Evolutionary conservation across 768 basidiomycete genomes (phyloP), one percentile per base, ranked within the genome.

Genomic region (Auriscalpium vulgare): DNA sequence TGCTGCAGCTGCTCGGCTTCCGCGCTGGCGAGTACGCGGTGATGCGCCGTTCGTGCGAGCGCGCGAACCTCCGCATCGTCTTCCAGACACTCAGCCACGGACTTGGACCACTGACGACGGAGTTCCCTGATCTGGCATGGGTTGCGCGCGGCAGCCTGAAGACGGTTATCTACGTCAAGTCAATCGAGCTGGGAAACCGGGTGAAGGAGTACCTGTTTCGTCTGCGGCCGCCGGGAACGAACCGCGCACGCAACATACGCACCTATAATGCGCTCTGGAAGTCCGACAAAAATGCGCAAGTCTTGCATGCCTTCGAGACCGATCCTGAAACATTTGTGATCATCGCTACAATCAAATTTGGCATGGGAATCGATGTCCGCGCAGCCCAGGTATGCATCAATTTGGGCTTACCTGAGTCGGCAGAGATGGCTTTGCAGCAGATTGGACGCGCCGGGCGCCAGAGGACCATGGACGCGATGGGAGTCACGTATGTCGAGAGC

Each of bases 291-390:
- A 47, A 58, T 21, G 29, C 8, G n/a, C 10, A 37, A 2, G 54
- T 53, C 6, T 10, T 59, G 5, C 13, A 47, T 13, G 35, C 47
- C 23, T 59, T 56, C 38, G 9, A 34, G 6, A 50, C 53, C 10
- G 37, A 59, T 50, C 49, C 54, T 1, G 37, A 47, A 21, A 53
- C 55, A 1, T 45, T 36, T 4, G 19, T 46, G 3, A 52, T 59
- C 29, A 35, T 59, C 19, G 58, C 58, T 3, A 56, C 55, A 19
- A 49, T 56, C 17, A 47, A 40, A 29, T 56, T 56, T 50, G 50
- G 58, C 1, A 52, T 56, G 50, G 51, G 54, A 0, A 43, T 59
- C 23, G 51, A 59, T 16, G 29, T 53, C 13, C 54, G 54, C 9
- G 51, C 51, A 2, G 43, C 45, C 16, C 13, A 21, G 10, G 48